Evolutionary conservation across 768 basidiomycete genomes (phyloP), one percentile per base, ranked within the genome.

Genomic region (Hericium alpestre): DNA sequence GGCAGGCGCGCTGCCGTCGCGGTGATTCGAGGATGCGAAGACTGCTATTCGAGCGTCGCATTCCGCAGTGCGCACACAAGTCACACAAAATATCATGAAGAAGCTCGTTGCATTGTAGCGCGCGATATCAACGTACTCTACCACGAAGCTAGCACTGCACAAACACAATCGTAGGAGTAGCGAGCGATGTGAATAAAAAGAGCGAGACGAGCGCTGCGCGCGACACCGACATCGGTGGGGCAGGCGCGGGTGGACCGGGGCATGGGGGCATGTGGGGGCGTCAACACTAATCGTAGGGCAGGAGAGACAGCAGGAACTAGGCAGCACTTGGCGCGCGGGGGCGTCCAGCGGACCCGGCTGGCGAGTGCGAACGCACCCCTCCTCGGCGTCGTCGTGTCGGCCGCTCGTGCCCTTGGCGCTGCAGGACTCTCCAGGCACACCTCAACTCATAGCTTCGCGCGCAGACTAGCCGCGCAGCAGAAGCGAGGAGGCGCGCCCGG

Each of bases 401-500:
- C 51, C 46, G 46, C 59, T 32, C 32, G 8, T 32, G 32, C 32
- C 32, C 32, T 32, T 6, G 32, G 38, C 49, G n/a, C 25, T 2
- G 25, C 54, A 27, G 52, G 53, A 52, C 47, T 18, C 59, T 46
- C 12, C 10, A 56, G 25, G 53, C 59, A 41, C 52, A 22, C 15
- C 56, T 61, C 61, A 50, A 62, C 61, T 62, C 59, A 49, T 56
- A 48, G 56, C 56, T 58, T 57, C n/a, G 37, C 54, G 61, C 48
- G 57, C 57, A 60, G 32, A 61, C 62, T 63, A 53, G 62, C 57
- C 62, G 56, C 60, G 57, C 59, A 16, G 53, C 38, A 58, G 59
- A 61, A 60, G 41, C 60, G 60, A 63, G 62, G 61, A 58, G 47
- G 38, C 48, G 53, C 57, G 27, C 47, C 53, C 56, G 18, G 10